These are phyloP conservation scores for Gliomastix tumulicola DNA, from an alignment of 2,329 filamentous ascomycete genomes.

Conservation along the genomic window DNA sequence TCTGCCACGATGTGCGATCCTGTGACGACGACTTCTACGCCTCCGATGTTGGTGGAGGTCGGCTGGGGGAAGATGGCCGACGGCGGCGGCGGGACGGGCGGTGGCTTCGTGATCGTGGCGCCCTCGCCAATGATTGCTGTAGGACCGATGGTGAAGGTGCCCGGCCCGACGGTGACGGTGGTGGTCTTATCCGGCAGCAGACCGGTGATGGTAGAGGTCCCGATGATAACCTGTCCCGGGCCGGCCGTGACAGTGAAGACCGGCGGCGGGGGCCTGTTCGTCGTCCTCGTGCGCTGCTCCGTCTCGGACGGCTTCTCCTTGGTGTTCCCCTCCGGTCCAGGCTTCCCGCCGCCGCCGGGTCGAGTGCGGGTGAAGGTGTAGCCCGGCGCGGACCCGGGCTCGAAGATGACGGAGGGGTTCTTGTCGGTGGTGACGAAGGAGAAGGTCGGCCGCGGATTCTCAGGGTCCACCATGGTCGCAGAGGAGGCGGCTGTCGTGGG, in stretches of 20 bases:
- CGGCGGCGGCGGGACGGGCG: constrained; percentile 11
- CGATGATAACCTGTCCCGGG: constrained; percentile 37
- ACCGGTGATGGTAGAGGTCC: constrained; percentile 34
- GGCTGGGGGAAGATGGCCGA: constrained; percentile 19
- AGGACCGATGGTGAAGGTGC: constrained; percentile 41
- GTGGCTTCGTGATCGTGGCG: constrained; percentile 33
- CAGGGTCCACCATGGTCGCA: too few species aligned
- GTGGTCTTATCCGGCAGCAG: constrained; percentile 27
- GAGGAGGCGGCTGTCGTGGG: not conserved
- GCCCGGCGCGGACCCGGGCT: constrained; percentile 26
- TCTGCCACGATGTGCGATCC: constrained; percentile 32
- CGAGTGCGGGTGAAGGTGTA: constrained; percentile 22
- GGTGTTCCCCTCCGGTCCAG: too few species aligned
- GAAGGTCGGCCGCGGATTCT: too few species aligned
- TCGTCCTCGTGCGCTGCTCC: too few species aligned
- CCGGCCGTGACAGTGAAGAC: constrained; percentile 38
- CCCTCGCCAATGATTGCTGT: constrained; percentile 36
- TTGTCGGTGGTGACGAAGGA: constrained; percentile 47
- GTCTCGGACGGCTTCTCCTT: too few species aligned
- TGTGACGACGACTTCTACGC: constrained; percentile 31
- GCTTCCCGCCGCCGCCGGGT: constrained; percentile 1
- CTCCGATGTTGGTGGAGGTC: constrained; percentile 28
- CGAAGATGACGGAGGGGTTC: constrained; percentile 41
- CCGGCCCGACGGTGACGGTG: constrained; percentile 30
- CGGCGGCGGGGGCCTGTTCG: too few species aligned